These are phyloP conservation scores for Clitoria ternatea DNA, from an alignment of 306 rosid species.

Conservation along the genomic window DNA sequence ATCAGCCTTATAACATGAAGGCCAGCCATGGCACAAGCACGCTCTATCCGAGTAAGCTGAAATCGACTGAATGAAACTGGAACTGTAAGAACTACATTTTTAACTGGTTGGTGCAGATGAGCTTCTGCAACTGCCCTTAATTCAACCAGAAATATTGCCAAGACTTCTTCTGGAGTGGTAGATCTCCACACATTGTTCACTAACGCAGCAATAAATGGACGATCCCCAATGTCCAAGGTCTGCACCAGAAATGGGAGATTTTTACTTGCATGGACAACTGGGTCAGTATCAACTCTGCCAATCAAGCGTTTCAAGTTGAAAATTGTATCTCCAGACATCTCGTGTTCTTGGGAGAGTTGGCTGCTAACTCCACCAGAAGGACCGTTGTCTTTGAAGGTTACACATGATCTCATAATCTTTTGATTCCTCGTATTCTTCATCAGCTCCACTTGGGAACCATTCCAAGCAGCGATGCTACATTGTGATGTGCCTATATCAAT, in stretches of 20 bases:
- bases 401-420: conserved; percentile 73
- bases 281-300: conserved; percentile 87
- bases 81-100: conserved; percentile 67
- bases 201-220: conserved; percentile 72
- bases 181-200: conserved; percentile 82
- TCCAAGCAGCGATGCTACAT: conserved; percentile 86
- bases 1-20: conserved; percentile 68
- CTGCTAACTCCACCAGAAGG: conserved; percentile 65
- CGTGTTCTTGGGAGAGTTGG: conserved; percentile 50
- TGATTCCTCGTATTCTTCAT: conserved; percentile 65
- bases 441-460: conserved; percentile 77
- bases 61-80: conserved; percentile 87
- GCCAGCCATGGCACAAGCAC: conserved; percentile 94
- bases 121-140: conserved; percentile 59
- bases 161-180: conserved; percentile 75
- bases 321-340: conserved; percentile 70
- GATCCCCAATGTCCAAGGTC: conserved; percentile 76
- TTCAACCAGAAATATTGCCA: conserved; percentile 69
- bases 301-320: conserved; percentile 89
- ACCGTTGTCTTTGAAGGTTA: conserved; percentile 56
- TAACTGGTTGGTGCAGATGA: conserved; percentile 54
- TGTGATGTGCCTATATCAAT: conserved; percentile 87
- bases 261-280: conserved; percentile 65
- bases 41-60: conserved; percentile 70
- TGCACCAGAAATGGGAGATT: conserved; percentile 88